Conservation (phyloP, 2,329 filamentous ascomycete genomes). For the Xylaria sp. region DNA sequence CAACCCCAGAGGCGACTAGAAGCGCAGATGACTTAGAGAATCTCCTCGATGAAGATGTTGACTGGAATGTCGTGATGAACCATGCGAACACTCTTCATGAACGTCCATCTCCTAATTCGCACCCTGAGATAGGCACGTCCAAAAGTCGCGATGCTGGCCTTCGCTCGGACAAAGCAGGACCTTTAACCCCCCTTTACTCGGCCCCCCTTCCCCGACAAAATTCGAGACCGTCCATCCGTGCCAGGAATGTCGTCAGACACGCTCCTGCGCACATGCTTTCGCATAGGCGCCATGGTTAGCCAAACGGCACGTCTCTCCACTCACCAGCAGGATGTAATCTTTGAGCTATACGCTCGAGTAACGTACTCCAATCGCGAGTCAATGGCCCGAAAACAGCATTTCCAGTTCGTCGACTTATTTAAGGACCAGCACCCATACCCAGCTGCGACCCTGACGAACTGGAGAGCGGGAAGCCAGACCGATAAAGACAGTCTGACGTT, state of each 20-base stretch:
- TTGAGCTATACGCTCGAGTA: slow-evolving; percentile 62
- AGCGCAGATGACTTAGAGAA: slow-evolving; percentile 20
- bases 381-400: slow-evolving; percentile 49
- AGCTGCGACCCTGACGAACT: slow-evolving; percentile 26
- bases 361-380: slow-evolving; percentile 51
- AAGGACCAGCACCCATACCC: slow-evolving; percentile 51
- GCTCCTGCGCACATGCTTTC: slow-evolving; percentile 56
- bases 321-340: slow-evolving; percentile 37
- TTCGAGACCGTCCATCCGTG: slow-evolving; percentile 49
- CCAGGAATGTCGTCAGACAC: slow-evolving; percentile 44
- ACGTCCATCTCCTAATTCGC: slow-evolving; percentile 7
- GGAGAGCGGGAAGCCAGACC: slow-evolving; percentile 26
- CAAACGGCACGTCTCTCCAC: slow-evolving; percentile 36
- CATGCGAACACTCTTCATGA: slow-evolving; percentile 17
- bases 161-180: slow-evolving; percentile 7
- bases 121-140: background rate
- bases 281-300: slow-evolving; percentile 54
- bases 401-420: slow-evolving; percentile 60
- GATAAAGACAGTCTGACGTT: slow-evolving; percentile 29
- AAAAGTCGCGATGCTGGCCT: background rate
- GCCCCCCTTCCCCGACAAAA: slow-evolving; percentile 43
- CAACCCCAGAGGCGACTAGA: background rate
- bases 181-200: slow-evolving; percentile 44
- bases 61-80: slow-evolving; percentile 36
- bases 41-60: slow-evolving; percentile 36